Base-by-base conservation (phyloP, 2,329 filamentous ascomycete species). In the Cladophialophora chaetospira region DNA sequence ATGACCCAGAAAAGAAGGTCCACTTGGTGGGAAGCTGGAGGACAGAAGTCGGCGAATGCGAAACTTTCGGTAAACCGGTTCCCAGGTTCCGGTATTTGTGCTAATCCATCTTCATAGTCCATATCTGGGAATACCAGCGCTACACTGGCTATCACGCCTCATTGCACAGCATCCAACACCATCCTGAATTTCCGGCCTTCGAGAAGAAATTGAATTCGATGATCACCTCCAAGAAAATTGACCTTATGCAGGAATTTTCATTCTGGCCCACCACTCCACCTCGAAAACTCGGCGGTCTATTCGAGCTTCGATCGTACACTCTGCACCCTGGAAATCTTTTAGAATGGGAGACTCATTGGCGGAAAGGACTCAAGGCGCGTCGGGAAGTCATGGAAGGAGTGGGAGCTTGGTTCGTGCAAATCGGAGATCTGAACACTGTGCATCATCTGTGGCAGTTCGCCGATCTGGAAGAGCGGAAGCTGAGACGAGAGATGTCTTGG, bases 401-500 rank as follows among this genome's bases (percentile, higher is more conserved):
- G 0, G 92, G 93, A 28, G 94, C 94, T 5, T 99, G 94, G 94
- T 99, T 99, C 69, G 93, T 97, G 36, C 94, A 99, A 77, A 93
- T 99, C 68, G 94, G 94, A 60, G 93, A 97, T 52, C 81, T 99
- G 62, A 99, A 99, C 78, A 97, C 91, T 0, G 94, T 99, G 29
- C 92, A 99, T 73, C 93, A 97, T 72, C 82, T 99, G 19, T 99
- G 94, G 94, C 94, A 99, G 72, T 99, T 97, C 78, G 92, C 93
- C 66, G 90, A 99, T 73, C 76, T 99, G 59, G 92, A 97, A 75
- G 94, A 97, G 77, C 86, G 94, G 64, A 94, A 95, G 73, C 78
- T 89, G 31, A 84, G 91, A 64, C 84, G 94, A 64, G 94, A 99
- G 80, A 86, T 95, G 81, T 97, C 92, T 73, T 99, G 94, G 94